Evolutionary conservation across 176 grass and related monocot species (phyloP), one percentile per base, ranked within the genome.

Genomic region (Aegilops tauschii): DNA sequence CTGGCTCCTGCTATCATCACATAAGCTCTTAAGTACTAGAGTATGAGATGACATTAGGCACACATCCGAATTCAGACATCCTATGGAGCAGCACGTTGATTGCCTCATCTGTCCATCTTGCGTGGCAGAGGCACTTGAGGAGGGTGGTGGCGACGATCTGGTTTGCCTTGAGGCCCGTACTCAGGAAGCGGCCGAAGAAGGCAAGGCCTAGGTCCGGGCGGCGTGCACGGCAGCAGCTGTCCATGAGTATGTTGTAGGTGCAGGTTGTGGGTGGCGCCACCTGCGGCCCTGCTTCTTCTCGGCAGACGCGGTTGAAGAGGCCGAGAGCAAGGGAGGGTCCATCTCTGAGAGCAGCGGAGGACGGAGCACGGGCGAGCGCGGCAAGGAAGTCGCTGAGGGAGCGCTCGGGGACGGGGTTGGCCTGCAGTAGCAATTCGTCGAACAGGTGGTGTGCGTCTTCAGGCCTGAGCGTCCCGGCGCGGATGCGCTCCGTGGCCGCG

Each of bases 31-130:
- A 1, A 90, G 79, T 49, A 90, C 16, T 67, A 1, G 3, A 52
- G 28, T 85, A 90, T 0, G 79, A 79, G 29, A 86, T 10, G 6
- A 21, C 31, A 65, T 74, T 1, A 12, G 79, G 89, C 31, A 31
- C 1, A 28, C 69, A 79, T 34, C 80, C 84, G 20, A 90, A 39
- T 8, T 71, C 56, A 21, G 85, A 12, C 89, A 91, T 84, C 44
- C 63, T 84, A 2, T 84, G 37, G 1, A 87, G 18, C 72, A 87
- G 42, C 67, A 87, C 52, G 64, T 30, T 6, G 49, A 54, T 30
- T 1, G 63, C 72, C 37, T 76, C 71, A 20, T 34, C 3, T 12
- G 65, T 79, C 75, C 39, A 79, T 8, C 68, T 65, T 31, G 45
- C 58, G 8, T 58, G 11, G 35, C 80, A 80, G 28, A 88, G 85